A percentile compares a stretch with the other conserved stretches of the same genome.
Evolutionary conservation across 176 grass and related monocot genomes (phyloP).

Genomic region (Triticum turgidum): DNA sequence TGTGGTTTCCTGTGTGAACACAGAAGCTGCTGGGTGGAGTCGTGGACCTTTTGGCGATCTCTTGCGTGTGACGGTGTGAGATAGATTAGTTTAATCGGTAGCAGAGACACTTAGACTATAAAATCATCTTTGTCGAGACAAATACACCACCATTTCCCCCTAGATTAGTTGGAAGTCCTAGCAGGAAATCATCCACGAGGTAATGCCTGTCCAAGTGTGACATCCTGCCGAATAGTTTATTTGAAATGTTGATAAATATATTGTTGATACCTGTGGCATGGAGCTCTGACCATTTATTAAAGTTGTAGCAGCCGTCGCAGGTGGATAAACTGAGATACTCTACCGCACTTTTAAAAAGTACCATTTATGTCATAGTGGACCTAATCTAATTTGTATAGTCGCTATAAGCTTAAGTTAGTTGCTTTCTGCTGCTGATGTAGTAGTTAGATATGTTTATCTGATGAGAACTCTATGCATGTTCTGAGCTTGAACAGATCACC

Average conservation of each 20-base stretch:
- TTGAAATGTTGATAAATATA: neutral
- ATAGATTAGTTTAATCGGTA: neutral
- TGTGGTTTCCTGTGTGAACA: neutral
- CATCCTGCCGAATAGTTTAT: neutral
- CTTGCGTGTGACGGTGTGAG: neutral
- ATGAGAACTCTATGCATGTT: neutral
- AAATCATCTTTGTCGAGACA: neutral
- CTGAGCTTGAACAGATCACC: neutral
- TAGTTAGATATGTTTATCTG: neutral
- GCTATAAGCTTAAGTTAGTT: neutral
- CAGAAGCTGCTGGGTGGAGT: neutral
- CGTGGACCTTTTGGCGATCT: neutral
- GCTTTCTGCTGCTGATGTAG: conserved; percentile 16
- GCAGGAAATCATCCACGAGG: neutral
- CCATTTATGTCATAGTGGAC: neutral
- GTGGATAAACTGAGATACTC: neutral
- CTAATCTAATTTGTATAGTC: neutral
- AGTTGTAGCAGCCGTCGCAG: neutral
- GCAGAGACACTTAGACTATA: neutral
- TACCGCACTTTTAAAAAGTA: neutral
- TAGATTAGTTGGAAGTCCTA: neutral
- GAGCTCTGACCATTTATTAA: neutral
- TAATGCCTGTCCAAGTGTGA: neutral
- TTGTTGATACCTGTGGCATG: neutral
- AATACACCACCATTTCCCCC: neutral